Base-by-base conservation (phyloP, 1,139 yeast genomes). In the Geotrichum europaeum region DNA sequence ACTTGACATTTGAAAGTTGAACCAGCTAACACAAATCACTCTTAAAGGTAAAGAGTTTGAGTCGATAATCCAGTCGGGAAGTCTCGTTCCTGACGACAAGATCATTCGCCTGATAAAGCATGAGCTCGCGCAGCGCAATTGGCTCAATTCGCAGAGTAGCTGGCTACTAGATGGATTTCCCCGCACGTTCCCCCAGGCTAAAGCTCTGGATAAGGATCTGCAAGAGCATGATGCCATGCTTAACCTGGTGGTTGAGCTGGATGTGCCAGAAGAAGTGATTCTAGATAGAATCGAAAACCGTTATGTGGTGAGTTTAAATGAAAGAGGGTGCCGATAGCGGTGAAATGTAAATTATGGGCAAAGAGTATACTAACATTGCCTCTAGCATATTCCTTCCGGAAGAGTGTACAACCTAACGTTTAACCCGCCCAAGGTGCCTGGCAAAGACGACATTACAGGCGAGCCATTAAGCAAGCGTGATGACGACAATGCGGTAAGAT, bases 131-230 rank as follows among this genome's bases (percentile, higher is more conserved):
- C 63, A 67, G 10, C 69, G 75, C 24, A 70, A 75, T 3, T 84
- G 87, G 84, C 76, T 86, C 53, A 74, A 76, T 55, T 13, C 56
- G 59, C 73, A 73, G 4, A 67, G 84, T 1, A 77, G 84, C 13
- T 91, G 96, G 91, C 76, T 92, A 36, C 77, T 92, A 59, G 98
- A 92, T 71, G 98, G 98, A 55, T 92, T 91, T 70, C 98, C 98
- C 2, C 78, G 98, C 63, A 92, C 95, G 0, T 72, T 77, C 28
- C 75, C 75, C 2, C 98, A 92, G 73, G 97, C 97, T 0, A 69
- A 73, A 40, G 79, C 79, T 6, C 76, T 92, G 53, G 84, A 84
- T 61, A 65, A 69, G 22, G 79, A 80, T 10, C 76, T 91, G 56
- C 64, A 64, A 0, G 65, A 73, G 12, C 64, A 73, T 36, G 64